A percentile compares a stretch with the other conserved stretches of the same genome.
phyloP scores from a whole-genome alignment of 2,329 filamentous ascomycete species.

The Phaeosphaeria sp. region DNA sequence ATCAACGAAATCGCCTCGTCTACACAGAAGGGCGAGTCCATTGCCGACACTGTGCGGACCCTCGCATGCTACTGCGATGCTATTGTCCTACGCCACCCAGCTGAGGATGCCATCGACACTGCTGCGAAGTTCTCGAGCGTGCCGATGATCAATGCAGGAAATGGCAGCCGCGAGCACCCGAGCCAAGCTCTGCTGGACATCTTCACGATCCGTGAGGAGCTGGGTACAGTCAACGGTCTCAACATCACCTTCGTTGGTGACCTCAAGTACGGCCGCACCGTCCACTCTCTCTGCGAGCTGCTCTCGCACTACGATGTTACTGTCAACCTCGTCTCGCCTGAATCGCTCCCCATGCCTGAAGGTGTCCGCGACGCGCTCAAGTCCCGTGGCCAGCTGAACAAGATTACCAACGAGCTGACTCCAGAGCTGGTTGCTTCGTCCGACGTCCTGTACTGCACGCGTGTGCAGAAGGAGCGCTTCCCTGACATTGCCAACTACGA shows the following conservation, averaged over 20 bases:
- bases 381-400: conserved; percentile 75
- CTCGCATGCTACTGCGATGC: conserved; percentile 94
- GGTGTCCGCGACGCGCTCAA: conserved; percentile 76
- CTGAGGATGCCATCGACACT: conserved; percentile 78
- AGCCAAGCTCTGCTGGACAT: conserved; percentile 97
- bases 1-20: conserved; percentile 86
- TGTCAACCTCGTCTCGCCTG: conserved; percentile 88
- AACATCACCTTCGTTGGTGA: conserved; percentile 97
- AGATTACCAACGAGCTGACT: conserved; percentile 79
- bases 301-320: conserved; percentile 95
- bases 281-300: conserved; percentile 93
- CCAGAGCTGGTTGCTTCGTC: conserved; percentile 84
- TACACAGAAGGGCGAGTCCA: conserved; percentile 90
- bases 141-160: conserved; percentile 95
- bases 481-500: conserved; percentile 81
- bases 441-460: conserved; percentile 95
- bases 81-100: conserved; percentile 92
- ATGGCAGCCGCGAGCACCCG: conserved; percentile 93
- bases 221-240: conserved; percentile 92
- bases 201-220: conserved; percentile 97
- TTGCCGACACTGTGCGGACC: conserved; percentile 93
- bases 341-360: conserved; percentile 75
- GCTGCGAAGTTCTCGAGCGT: conserved; percentile 88
- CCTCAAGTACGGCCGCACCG: conserved; percentile 88
- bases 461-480: conserved; percentile 96